Base-by-base conservation (phyloP, 768 basidiomycete genomes). In the Boletus edulis region DNA sequence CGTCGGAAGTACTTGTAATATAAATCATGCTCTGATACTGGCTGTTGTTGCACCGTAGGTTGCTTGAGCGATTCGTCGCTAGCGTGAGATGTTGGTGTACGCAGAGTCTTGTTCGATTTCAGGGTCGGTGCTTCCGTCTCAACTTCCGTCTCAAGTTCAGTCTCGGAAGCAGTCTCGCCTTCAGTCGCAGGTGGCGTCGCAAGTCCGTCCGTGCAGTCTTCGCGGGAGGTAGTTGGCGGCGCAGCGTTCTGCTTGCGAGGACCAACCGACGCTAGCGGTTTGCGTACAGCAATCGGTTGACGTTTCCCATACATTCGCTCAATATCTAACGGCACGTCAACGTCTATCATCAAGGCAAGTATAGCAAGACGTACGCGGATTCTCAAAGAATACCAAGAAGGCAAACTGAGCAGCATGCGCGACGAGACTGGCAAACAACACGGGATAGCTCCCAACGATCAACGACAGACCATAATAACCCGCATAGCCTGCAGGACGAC, bases 321-420 rank as follows among this genome's bases (percentile, higher is more conserved):
- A 57, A 97, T 97, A 67, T 97, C 93, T 95, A 54, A 39, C 20
- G 12, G 8, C 13, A 29, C 48, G 57, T 66, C 37, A 49, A 15
- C 12, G 41, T 38, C 13, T 32, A 11, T 12, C 12, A 13, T 9
- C 22, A 38, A 24, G 43, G 12, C n/a, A 32, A 51, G 49, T 18
- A 44, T 15, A 45, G 32, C 31, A 20, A 31, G 31, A 77, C 92
- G 67, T 66, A 96, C 94, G 97, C 58, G 97, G 96, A 65, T 96
- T 98, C 75, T 98, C 97, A 64, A 99, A 98, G 71, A 87, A 87
- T 15, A 94, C 80, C 49, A 99, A 77, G 81, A 99, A 99, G 2
- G 87, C 94, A 70, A 99, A 99, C 63, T 99, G 97, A 17, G 91
- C 90, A 0, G 94, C 91, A 64, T 99, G 97, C 0, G 91, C 95